Conservation (phyloP, 768 basidiomycete species). For the Boletus pseudopeckii region DNA sequence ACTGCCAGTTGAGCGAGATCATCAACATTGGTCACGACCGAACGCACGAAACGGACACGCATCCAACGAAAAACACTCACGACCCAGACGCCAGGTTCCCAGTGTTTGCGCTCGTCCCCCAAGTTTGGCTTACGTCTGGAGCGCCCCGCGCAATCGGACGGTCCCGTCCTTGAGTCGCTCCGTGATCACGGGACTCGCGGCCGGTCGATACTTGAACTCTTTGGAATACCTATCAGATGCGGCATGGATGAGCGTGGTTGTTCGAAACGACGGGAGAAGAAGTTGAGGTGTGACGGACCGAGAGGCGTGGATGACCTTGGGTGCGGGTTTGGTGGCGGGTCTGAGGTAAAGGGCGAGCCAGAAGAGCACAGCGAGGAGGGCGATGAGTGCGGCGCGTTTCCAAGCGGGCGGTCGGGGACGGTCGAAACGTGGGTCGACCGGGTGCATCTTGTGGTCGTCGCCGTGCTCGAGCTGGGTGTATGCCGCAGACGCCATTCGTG, state of each 20-base stretch:
- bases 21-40: background rate
- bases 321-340: slow-evolving; percentile 24
- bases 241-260: background rate
- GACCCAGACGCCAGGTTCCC: background rate
- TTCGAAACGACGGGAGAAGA: no score
- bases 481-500: background rate
- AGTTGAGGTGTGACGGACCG: slow-evolving; percentile 42
- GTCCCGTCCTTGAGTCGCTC: slow-evolving; percentile 72
- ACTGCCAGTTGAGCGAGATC: background rate
- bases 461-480: slow-evolving; percentile 12
- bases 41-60: background rate
- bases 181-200: slow-evolving; percentile 80
- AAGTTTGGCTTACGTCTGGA: slow-evolving; percentile 26
- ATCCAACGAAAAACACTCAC: background rate
- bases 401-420: slow-evolving; percentile 40
- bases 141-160: slow-evolving; percentile 66
- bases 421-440: slow-evolving; percentile 31
- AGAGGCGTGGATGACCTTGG: slow-evolving; percentile 56
- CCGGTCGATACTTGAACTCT: slow-evolving; percentile 77
- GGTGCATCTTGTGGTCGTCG: background rate
- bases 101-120: no score
- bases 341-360: slow-evolving; percentile 42
- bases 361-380: slow-evolving; percentile 39
- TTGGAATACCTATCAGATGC: slow-evolving; percentile 66
- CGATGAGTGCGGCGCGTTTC: slow-evolving; percentile 45